Percentiles rank a stretch among this genome's conserved stretches.
phyloP scores from a whole-genome alignment of 192 early-diverging fungal genomes.

The Borealophlyctis nickersoniae region DNA sequence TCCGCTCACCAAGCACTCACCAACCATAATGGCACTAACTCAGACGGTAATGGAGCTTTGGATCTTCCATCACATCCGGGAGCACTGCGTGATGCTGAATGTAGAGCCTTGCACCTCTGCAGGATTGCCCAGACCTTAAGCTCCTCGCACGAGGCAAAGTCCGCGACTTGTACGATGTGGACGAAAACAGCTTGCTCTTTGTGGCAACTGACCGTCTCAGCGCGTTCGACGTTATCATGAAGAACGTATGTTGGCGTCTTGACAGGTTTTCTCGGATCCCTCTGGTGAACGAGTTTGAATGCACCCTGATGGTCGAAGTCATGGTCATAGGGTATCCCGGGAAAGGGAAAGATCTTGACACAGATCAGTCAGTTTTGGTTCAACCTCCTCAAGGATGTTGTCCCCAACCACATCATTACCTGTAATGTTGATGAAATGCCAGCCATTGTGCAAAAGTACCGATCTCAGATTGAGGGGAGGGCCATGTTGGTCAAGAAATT shows the following conservation, averaged over 20 bases:
- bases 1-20: no score
- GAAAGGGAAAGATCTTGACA: slow-evolving; percentile 97
- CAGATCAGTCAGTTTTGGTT: slow-evolving; percentile 97
- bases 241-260: slow-evolving; percentile 68
- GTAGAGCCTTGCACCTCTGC: no score
- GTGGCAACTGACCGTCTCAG: slow-evolving; percentile 97
- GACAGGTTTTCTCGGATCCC: no score
- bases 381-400: slow-evolving; percentile 75
- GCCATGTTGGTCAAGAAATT: slow-evolving; percentile 90
- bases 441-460: slow-evolving; percentile 78
- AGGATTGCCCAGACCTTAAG: slow-evolving; percentile 85
- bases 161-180: slow-evolving; percentile 93
- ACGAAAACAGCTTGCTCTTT: slow-evolving; percentile 83
- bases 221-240: slow-evolving; percentile 99
- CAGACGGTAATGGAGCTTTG: no score
- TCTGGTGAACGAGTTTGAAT: background rate
- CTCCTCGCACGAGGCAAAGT: slow-evolving; percentile 92
- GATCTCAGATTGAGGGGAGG: slow-evolving; percentile 81
- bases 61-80: no score
- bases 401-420: slow-evolving; percentile 97
- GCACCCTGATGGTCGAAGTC: background rate
- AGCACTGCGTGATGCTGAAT: no score
- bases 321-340: slow-evolving; percentile 72
- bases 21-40: no score
- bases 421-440: slow-evolving; percentile 93